Evolutionary conservation across 2,329 filamentous ascomycete genomes (phyloP).

Genomic region (Biscogniauxia marginata): DNA sequence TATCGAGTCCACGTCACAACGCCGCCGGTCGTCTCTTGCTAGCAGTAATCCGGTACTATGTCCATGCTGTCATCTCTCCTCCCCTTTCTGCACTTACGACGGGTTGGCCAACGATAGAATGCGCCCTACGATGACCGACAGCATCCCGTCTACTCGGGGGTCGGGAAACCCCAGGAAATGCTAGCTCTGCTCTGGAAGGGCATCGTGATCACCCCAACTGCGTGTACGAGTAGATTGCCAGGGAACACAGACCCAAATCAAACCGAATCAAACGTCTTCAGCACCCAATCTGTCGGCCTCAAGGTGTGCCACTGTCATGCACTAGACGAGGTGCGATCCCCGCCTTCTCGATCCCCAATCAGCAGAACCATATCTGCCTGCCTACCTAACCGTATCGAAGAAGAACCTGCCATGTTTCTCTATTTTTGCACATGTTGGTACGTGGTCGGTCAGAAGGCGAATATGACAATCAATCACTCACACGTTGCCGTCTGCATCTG

Average conservation of each 20-base stretch:
- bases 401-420: not conserved
- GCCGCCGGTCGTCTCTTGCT: not conserved
- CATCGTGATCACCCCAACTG: not conserved
- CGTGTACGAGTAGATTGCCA: not conserved
- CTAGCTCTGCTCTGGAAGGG: too few relatives aligned
- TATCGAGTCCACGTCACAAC: not conserved
- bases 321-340: not conserved
- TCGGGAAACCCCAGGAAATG: too few relatives aligned
- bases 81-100: not conserved
- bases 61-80: not conserved
- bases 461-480: not conserved
- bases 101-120: too few relatives aligned
- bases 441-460: not conserved
- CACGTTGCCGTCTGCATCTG: not conserved
- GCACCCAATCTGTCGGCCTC: not conserved
- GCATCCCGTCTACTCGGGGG: too few relatives aligned
- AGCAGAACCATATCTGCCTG: not conserved
- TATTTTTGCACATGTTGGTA: not conserved
- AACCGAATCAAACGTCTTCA: not conserved
- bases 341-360: not conserved
- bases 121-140: not conserved
- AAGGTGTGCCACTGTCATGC: not conserved
- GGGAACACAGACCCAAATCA: not conserved
- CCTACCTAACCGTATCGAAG: not conserved
- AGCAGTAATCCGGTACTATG: not conserved